These are phyloP conservation scores for Echinochloa phyllopogon DNA, from an alignment of 176 grass and related monocot species.

Conservation along the genomic window DNA sequence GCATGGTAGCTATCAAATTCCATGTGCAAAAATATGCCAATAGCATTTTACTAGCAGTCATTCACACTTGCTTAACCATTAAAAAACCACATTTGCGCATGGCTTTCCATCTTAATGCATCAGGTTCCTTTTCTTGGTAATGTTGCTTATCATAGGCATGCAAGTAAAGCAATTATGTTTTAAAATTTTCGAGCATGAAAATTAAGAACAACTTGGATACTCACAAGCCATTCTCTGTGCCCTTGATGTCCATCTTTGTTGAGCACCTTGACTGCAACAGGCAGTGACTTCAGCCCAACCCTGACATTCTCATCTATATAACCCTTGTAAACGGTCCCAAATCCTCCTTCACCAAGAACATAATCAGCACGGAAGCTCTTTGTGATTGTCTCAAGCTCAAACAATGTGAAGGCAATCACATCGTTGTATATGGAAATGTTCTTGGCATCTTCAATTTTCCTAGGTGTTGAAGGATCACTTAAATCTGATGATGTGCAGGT, in stretches of 20 bases:
- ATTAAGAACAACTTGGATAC: constrained; percentile 43
- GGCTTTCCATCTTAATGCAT: constrained; percentile 16
- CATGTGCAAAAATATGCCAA: background rate
- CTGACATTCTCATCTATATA: constrained; percentile 99
- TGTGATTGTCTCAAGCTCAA: constrained; percentile 96
- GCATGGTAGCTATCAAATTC: background rate
- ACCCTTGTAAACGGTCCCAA: constrained; percentile 98
- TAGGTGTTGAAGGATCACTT: constrained; percentile 79
- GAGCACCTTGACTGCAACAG: constrained; percentile 97
- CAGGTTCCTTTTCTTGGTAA: constrained; percentile 11
- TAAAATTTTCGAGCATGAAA: background rate
- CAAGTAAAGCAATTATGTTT: background rate
- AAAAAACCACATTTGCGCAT: background rate
- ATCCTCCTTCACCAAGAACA: constrained; percentile 95
- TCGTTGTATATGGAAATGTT: constrained; percentile 97
- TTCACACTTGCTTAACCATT: background rate
- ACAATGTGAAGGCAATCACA: constrained; percentile 93
- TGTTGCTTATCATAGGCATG: constrained; percentile 2
- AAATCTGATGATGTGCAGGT: constrained; percentile 68
- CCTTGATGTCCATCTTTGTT: constrained; percentile 99
- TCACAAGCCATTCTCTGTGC: constrained; percentile 99
- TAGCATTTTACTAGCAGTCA: constrained; percentile 19
- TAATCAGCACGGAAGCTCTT: constrained; percentile 97
- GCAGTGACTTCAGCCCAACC: constrained; percentile 89
- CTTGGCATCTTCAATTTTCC: constrained; percentile 82